Percentiles rank a stretch among this genome's conserved stretches.
phyloP scores from a whole-genome alignment of 805 yeast genomes.

The Wickerhamomyces ciferrii region DNA sequence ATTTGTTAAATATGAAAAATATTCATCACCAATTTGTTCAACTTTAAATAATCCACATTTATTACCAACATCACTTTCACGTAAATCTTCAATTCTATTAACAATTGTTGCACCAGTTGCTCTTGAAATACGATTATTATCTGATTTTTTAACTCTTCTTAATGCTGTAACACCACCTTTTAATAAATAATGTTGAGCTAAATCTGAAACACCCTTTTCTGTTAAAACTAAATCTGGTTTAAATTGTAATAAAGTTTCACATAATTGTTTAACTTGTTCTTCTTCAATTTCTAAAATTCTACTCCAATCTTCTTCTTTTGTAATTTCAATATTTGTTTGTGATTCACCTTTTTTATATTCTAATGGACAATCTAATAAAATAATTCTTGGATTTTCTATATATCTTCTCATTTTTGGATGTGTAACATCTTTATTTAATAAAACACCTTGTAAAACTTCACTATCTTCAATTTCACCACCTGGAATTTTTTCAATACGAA shows the following conservation, averaged over 20 bases:
- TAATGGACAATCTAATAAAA: slow-evolving; percentile 90
- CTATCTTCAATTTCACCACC: slow-evolving; percentile 96
- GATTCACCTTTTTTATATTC: slow-evolving; percentile 99
- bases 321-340: slow-evolving; percentile 95
- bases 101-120: slow-evolving; percentile 98
- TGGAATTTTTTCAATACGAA: slow-evolving; percentile 91
- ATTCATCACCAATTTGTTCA: slow-evolving; percentile 95
- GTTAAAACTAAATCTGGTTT: slow-evolving; percentile 95
- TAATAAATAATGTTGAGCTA: slow-evolving; percentile 93
- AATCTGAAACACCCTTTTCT: slow-evolving; percentile 96
- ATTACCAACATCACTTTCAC: slow-evolving; percentile 85
- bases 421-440: slow-evolving; percentile 95
- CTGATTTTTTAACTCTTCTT: slow-evolving; percentile 93
- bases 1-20: slow-evolving; percentile 78
- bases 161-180: slow-evolving; percentile 91
- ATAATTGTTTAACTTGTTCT: slow-evolving; percentile 86
- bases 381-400: slow-evolving; percentile 83
- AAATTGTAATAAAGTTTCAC: slow-evolving; percentile 77
- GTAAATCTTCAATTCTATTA: slow-evolving; percentile 90
- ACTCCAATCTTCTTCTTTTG: slow-evolving; percentile 95
- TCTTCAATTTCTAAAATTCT: slow-evolving; percentile 94
- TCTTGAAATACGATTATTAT: slow-evolving; percentile 92
- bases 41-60: slow-evolving; percentile 89
- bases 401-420: slow-evolving; percentile 96
- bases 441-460: slow-evolving; percentile 81